These are phyloP conservation scores for Citrus sinensis DNA, from an alignment of 345 rosid genomes.

Conservation along the genomic window DNA sequence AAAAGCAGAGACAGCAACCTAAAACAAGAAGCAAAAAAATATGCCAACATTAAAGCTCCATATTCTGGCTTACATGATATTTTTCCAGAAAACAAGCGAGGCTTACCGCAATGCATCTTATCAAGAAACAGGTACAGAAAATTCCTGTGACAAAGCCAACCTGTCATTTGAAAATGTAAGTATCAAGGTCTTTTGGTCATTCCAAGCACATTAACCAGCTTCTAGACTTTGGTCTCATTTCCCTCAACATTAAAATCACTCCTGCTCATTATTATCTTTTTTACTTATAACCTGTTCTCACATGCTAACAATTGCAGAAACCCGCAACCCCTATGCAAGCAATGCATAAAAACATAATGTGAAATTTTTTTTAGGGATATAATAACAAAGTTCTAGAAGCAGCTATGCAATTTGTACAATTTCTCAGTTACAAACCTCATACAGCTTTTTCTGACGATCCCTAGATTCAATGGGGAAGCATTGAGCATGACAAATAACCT, in stretches of 20 bases:
- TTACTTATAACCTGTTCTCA: neutral
- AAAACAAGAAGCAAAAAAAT: neutral
- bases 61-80: neutral
- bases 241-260: neutral
- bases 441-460: slow-evolving; percentile 79
- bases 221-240: too few relatives aligned
- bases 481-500: slow-evolving; percentile 77
- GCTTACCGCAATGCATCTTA: slow-evolving; percentile 74
- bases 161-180: slow-evolving; percentile 30
- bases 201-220: too few relatives aligned
- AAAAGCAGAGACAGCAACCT: slow-evolving; percentile 48
- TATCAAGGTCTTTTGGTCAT: too few relatives aligned
- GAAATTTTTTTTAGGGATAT: too few relatives aligned
- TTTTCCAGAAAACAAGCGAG: neutral
- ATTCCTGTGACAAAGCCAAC: slow-evolving; percentile 73
- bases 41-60: neutral
- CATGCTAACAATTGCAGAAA: neutral
- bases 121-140: slow-evolving; percentile 73
- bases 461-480: slow-evolving; percentile 85
- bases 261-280: too few relatives aligned
- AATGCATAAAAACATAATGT: neutral
- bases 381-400: neutral
- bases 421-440: slow-evolving; percentile 49
- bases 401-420: neutral
- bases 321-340: neutral